Conservation (phyloP, 2,329 filamentous ascomycete genomes). For the Trichoderma citrinoviride region DNA sequence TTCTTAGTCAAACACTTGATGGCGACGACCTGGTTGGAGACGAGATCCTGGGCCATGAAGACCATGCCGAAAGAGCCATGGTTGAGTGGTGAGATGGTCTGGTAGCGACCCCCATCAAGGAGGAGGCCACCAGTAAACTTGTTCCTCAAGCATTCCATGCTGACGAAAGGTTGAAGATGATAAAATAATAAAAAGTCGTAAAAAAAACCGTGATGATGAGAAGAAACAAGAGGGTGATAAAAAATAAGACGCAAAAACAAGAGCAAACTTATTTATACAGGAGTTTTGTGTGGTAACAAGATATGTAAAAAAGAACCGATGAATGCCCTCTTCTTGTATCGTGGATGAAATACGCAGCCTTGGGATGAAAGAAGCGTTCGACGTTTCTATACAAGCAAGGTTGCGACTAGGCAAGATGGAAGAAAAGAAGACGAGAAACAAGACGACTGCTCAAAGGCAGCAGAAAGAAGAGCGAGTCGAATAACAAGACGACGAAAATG, state of each 20-base stretch:
- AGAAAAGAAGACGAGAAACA: constrained; percentile 19
- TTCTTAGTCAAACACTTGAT: constrained; percentile 96
- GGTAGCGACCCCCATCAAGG: constrained; percentile 77
- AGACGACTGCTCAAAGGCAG: constrained; percentile 22
- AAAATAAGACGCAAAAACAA: not conserved
- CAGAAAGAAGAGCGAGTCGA: constrained; percentile 21
- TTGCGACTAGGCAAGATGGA: not conserved
- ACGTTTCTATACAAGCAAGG: constrained; percentile 18
- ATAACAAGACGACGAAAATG: constrained; percentile 31
- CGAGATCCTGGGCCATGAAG: constrained; percentile 80
- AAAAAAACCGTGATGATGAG: constrained; percentile 23
- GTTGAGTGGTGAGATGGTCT: constrained; percentile 90
- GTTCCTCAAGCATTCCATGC: constrained; percentile 83
- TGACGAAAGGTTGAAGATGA: constrained; percentile 24
- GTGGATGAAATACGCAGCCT: constrained; percentile 14
- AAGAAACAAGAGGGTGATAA: not conserved
- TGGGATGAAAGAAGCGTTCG: constrained; percentile 10
- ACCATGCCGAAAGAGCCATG: constrained; percentile 99
- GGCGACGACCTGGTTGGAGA: constrained; percentile 77
- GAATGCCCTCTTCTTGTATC: constrained; percentile 21
- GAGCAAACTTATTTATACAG: constrained; percentile 33
- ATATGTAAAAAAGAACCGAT: constrained; percentile 21
- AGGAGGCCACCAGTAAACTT: constrained; percentile 75
- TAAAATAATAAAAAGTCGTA: constrained; percentile 22
- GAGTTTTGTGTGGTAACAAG: constrained; percentile 10